Percentiles rank a stretch among this genome's conserved stretches.
phyloP scores from a whole-genome alignment of 106 monocot species.

The Chionographis japonica region DNA sequence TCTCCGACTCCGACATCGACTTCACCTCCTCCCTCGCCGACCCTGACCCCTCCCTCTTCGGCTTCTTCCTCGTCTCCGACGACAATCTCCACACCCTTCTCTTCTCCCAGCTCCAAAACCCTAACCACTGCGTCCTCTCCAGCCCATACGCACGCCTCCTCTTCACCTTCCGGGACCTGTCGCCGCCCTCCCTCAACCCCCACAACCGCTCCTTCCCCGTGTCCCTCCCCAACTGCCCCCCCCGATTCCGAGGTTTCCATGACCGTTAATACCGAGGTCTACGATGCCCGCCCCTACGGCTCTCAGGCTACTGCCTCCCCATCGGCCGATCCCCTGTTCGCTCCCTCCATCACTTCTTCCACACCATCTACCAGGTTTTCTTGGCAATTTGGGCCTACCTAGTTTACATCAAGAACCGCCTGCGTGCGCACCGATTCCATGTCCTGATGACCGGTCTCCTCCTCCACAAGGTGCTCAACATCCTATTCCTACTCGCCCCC shows the following conservation, averaged over 20 bases:
- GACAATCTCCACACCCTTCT: background rate
- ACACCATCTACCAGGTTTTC: conserved; percentile 25
- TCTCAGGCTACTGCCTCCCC: conserved; percentile 38
- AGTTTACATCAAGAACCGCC: conserved; percentile 22
- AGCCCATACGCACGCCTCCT: background rate
- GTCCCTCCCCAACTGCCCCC: conserved; percentile 8
- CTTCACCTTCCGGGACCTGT: background rate
- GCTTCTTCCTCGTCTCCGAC: background rate
- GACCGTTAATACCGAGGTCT: conserved; percentile 31
- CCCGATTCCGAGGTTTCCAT: conserved; percentile 23
- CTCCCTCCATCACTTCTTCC: conserved; percentile 25
- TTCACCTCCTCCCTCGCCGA: conserved; percentile 1
- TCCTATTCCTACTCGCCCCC: conserved; percentile 46
- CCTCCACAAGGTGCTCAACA: conserved; percentile 34
- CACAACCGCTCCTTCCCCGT: conserved; percentile 13
- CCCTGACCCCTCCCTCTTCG: conserved; percentile 4
- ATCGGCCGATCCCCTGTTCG: conserved; percentile 42
- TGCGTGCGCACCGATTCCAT: conserved; percentile 42
- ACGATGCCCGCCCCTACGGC: conserved; percentile 25
- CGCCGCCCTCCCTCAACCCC: background rate
- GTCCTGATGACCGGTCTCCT: conserved; percentile 49
- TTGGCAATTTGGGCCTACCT: conserved; percentile 30
- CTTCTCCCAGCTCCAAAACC: background rate
- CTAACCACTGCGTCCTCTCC: conserved; percentile 1
- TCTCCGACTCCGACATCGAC: background rate